Conservation (phyloP, 2,329 filamentous ascomycete genomes). For the Ophiostoma australiae region DNA sequence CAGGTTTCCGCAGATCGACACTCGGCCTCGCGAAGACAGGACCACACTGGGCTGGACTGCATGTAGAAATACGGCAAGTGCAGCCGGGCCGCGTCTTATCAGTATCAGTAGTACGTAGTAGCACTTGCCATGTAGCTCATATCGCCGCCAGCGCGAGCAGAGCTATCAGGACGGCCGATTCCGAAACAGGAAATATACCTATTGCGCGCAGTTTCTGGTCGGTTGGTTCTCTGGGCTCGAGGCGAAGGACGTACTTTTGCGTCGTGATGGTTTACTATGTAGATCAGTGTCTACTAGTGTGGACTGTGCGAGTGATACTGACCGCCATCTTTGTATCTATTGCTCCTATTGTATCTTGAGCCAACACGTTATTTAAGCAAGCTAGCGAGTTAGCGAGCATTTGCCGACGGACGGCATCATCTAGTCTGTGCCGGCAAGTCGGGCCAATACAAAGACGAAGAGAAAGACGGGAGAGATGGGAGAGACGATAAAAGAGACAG, state of each 20-base stretch:
- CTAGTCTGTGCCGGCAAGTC: neutral
- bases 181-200: conserved; percentile 6
- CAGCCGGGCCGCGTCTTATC: conserved; percentile 5
- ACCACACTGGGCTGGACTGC: neutral
- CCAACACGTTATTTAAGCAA: neutral
- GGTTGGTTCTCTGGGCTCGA: neutral
- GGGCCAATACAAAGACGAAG: neutral
- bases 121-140: neutral
- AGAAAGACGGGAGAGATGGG: neutral
- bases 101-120: neutral
- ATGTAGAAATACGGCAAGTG: neutral
- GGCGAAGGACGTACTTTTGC: neutral
- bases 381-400: neutral
- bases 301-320: no score
- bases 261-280: neutral
- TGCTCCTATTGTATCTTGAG: neutral
- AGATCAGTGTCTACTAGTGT: no score
- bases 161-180: neutral
- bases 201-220: neutral
- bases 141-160: neutral
- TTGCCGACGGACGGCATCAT: neutral
- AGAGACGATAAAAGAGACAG: neutral
- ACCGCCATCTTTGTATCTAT: neutral
- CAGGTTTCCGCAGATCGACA: conserved; percentile 1
- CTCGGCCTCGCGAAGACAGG: neutral